These are phyloP conservation scores for Emmonsiellopsis sp. DNA, from an alignment of 2,329 filamentous ascomycete genomes.

Conservation along the genomic window DNA sequence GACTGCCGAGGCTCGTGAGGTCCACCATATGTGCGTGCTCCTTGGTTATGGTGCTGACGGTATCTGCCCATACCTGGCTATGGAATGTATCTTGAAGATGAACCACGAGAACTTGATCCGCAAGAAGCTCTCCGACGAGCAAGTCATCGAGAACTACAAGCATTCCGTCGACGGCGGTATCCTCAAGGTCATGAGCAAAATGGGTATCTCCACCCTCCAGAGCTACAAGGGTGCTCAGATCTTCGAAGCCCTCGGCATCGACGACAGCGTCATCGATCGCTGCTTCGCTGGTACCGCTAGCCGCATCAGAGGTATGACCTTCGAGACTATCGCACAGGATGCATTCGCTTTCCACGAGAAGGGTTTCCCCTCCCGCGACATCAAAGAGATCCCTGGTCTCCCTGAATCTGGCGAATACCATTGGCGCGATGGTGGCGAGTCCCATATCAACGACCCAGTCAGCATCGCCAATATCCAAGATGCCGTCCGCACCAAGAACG, in stretches of 20 bases:
- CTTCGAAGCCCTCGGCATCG: conserved; percentile 89
- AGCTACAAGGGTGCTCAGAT: conserved; percentile 98
- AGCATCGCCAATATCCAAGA: conserved; percentile 97
- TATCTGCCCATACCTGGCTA: conserved; percentile 87
- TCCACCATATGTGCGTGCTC: conserved; percentile 98
- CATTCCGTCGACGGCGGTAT: conserved; percentile 94
- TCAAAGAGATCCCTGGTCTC: conserved; percentile 68
- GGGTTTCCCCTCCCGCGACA: conserved; percentile 74
- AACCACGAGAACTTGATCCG: conserved; percentile 87
- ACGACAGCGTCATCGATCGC: conserved; percentile 83
- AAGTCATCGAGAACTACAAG: conserved; percentile 91
- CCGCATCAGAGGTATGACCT: conserved; percentile 88
- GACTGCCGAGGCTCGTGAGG: conserved; percentile 90
- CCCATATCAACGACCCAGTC: conserved; percentile 88
- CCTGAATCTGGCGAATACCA: conserved; percentile 95
- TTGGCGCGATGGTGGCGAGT: conserved; percentile 92
- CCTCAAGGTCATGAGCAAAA: conserved; percentile 98
- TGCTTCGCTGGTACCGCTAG: conserved; percentile 94
- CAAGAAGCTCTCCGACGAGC: conserved; percentile 74
- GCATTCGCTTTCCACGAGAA: conserved; percentile 91
- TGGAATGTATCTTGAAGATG: conserved; percentile 96
- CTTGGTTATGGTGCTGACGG: conserved; percentile 92
- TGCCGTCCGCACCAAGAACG: conserved; percentile 91
- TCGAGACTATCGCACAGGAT: conserved; percentile 87
- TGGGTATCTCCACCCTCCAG: conserved; percentile 94